A percentile compares a stretch with the other conserved stretches of the same genome.
phyloP scores from a whole-genome alignment of 495 filamentous ascomycete genomes.

The Tuber umbilicatum region DNA sequence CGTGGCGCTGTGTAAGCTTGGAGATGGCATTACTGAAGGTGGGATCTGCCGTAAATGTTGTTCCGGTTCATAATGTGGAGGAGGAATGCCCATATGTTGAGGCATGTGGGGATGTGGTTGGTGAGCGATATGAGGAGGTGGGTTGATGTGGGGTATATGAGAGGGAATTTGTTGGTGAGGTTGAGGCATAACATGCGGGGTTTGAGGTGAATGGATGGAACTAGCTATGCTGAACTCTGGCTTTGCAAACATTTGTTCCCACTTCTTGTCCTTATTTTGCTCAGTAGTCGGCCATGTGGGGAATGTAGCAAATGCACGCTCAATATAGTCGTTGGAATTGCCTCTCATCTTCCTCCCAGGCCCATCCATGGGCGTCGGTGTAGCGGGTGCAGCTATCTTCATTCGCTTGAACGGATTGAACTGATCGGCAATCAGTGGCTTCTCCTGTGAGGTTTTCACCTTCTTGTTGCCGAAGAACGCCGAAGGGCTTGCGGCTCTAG shows the following conservation, averaged over 20 bases:
- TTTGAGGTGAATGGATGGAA: conserved; percentile 52
- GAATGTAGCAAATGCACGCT: conserved; percentile 55
- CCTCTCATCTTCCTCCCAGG: conserved; percentile 21
- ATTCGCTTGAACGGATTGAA: conserved; percentile 66
- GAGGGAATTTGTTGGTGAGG: conserved; percentile 56
- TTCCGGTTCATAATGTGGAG: conserved; percentile 55
- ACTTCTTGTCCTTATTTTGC: conserved; percentile 55
- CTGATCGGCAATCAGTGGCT: conserved; percentile 52
- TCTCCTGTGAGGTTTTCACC: conserved; percentile 48
- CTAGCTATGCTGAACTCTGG: conserved; percentile 41
- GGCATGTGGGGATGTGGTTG: conserved; percentile 47
- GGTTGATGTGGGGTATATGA: conserved; percentile 47
- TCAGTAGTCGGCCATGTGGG: conserved; percentile 59
- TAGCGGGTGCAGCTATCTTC: conserved; percentile 48
- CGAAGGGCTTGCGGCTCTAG: conserved; percentile 52
- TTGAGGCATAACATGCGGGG: conserved; percentile 49
- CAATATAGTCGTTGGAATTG: conserved; percentile 58
- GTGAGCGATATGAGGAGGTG: conserved; percentile 50
- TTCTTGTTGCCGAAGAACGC: conserved; percentile 59
- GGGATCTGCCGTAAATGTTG: conserved; percentile 65
- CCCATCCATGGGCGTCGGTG: conserved; percentile 15
- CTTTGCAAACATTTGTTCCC: conserved; percentile 59
- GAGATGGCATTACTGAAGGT: conserved; percentile 59
- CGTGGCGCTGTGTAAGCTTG: conserved; percentile 53
- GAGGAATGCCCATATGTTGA: conserved; percentile 46